Percentiles rank a stretch among this genome's conserved stretches.
These are phyloP conservation scores for Physcomitrellopsis africana DNA, from an alignment of 225 moss, liverwort and hornwort genomes.

Conservation along the genomic window DNA sequence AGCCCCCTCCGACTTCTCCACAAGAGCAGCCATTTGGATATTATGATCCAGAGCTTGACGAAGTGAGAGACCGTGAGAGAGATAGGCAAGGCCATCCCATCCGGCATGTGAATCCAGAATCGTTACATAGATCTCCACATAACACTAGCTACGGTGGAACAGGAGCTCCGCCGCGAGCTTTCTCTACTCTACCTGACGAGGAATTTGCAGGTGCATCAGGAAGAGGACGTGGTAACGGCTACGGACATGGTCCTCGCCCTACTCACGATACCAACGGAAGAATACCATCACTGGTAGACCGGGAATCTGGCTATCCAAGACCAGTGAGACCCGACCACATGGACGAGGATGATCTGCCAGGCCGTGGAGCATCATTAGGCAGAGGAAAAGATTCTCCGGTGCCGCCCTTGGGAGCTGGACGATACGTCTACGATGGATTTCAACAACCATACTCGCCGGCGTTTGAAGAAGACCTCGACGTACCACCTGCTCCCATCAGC, in stretches of 20 bases:
- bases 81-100: constrained; percentile 14
- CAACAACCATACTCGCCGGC: constrained; percentile 1
- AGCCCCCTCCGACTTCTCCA: constrained; percentile 8
- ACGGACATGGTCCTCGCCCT: not conserved
- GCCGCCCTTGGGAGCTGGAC: constrained; percentile 27
- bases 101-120: not conserved
- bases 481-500: constrained; percentile 47
- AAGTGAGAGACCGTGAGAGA: not conserved
- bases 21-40: constrained; percentile 26
- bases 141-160: not conserved
- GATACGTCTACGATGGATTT: constrained; percentile 37
- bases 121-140: not conserved
- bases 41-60: constrained; percentile 31
- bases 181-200: not conserved
- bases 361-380: constrained; percentile 5
- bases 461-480: not conserved
- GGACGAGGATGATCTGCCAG: not conserved
- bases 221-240: not conserved
- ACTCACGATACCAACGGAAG: constrained; percentile 2
- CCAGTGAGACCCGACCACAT: constrained; percentile 8
- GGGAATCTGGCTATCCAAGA: not conserved
- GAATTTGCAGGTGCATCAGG: constrained; percentile 9
- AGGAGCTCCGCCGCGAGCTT: constrained; percentile 9
- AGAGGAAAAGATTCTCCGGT: not conserved
- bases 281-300: not conserved